Evolutionary conservation across 2,329 filamentous ascomycete genomes (phyloP).

Genomic region (Fusarium burgessii): DNA sequence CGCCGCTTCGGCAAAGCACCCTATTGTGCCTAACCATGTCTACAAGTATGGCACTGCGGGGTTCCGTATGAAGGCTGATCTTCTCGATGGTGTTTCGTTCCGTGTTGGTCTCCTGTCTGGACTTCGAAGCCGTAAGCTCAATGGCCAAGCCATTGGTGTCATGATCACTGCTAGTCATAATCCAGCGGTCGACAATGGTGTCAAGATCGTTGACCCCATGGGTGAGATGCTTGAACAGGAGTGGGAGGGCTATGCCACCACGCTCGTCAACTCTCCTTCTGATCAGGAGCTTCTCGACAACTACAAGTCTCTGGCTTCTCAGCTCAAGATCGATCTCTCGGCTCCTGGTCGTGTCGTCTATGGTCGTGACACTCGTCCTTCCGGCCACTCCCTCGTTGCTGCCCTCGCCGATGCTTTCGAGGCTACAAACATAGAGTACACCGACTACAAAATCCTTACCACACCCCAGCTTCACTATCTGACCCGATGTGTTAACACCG

Average conservation of each 20-base stretch:
- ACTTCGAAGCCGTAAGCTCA: constrained; percentile 88
- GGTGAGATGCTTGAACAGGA: constrained; percentile 97
- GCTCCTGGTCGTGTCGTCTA: constrained; percentile 85
- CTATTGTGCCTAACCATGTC: constrained; percentile 65
- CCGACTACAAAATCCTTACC: constrained; percentile 91
- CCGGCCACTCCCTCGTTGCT: constrained; percentile 83
- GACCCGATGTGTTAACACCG: constrained; percentile 92
- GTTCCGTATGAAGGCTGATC: constrained; percentile 78
- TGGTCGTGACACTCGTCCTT: constrained; percentile 92
- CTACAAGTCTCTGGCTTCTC: constrained; percentile 80
- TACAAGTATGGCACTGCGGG: constrained; percentile 77
- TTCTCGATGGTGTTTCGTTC: constrained; percentile 93
- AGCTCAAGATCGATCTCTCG: constrained; percentile 80
- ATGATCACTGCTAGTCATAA: constrained; percentile 98
- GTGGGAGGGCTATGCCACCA: constrained; percentile 91
- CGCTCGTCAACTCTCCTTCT: constrained; percentile 84
- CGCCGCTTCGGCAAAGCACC: constrained; percentile 71
- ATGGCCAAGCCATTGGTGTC: constrained; percentile 91
- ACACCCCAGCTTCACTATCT: constrained; percentile 99
- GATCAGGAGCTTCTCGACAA: constrained; percentile 80
- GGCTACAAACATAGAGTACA: constrained; percentile 78
- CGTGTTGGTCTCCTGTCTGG: constrained; percentile 90
- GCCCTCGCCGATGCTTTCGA: constrained; percentile 84
- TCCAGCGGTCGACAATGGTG: constrained; percentile 87
- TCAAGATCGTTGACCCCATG: constrained; percentile 97